Percentiles rank a stretch among this genome's conserved stretches.
Evolutionary conservation across 1,284 basidiomycete species (phyloP).

Genomic region (Rhodotorula sp.): DNA sequence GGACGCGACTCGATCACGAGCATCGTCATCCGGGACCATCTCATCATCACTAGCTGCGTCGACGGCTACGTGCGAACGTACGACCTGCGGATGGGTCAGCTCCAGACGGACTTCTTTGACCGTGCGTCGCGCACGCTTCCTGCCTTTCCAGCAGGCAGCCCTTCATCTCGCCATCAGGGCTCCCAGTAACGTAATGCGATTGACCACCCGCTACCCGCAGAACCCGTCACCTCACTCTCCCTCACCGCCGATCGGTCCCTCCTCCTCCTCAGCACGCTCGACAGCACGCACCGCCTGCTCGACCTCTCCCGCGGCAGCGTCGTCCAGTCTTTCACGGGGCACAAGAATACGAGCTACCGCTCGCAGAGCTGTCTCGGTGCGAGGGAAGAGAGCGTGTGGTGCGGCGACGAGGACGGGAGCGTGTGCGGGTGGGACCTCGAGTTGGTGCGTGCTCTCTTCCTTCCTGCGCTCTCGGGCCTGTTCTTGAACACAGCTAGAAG

Average conservation of each 20-base stretch:
- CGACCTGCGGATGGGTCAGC: slow-evolving; percentile 86
- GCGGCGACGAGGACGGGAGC: slow-evolving; percentile 84
- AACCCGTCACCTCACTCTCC: slow-evolving; percentile 78
- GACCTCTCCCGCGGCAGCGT: slow-evolving; percentile 79
- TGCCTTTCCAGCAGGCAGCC: not conserved
- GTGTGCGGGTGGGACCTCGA: slow-evolving; percentile 89
- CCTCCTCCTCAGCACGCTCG: slow-evolving; percentile 77
- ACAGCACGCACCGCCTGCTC: slow-evolving; percentile 81
- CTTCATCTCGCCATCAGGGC: accelerated
- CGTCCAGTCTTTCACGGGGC: slow-evolving; percentile 81
- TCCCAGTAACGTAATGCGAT: no score
- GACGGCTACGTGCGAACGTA: slow-evolving; percentile 91
- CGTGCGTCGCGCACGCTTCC: slow-evolving; percentile 60
- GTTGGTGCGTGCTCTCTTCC: slow-evolving; percentile 62
- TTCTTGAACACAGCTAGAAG: no score
- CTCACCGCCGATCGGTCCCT: slow-evolving; percentile 74
- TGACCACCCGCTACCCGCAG: slow-evolving; percentile 54
- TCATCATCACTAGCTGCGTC: slow-evolving; percentile 77
- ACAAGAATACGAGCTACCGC: slow-evolving; percentile 71
- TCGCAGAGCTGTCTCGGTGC: slow-evolving; percentile 76
- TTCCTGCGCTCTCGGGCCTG: not conserved
- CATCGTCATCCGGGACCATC: slow-evolving; percentile 63
- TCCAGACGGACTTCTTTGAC: slow-evolving; percentile 84
- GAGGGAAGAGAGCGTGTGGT: slow-evolving; percentile 79
- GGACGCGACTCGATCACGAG: slow-evolving; percentile 86